Evolutionary conservation across 192 early-diverging fungal species (phyloP).

Genomic region (Coemansia biformis): DNA sequence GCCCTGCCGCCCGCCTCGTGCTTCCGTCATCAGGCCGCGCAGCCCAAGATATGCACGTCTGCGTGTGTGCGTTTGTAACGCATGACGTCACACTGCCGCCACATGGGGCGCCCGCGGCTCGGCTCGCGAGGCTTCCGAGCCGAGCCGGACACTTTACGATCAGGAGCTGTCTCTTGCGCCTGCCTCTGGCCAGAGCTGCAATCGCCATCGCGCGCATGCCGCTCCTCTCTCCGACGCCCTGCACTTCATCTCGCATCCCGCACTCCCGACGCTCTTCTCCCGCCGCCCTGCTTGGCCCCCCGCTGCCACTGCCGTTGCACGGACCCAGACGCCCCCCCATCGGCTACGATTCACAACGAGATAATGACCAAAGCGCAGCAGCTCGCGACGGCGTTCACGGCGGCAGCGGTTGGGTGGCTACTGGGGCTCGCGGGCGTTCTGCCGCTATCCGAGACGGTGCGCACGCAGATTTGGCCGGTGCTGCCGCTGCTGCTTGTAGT

Average conservation of each 20-base stretch:
- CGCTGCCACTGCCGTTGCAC: too few relatives aligned
- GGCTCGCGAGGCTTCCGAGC: too few relatives aligned
- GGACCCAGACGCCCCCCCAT: too few relatives aligned
- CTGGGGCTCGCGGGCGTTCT: conserved; percentile 30
- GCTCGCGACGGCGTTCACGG: conserved; percentile 9
- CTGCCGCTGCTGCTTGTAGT: conserved; percentile 55
- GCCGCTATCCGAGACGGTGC: conserved; percentile 30
- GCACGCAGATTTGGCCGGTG: conserved; percentile 36
- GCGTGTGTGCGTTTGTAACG: conserved; percentile 5
- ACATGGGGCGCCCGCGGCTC: background rate
- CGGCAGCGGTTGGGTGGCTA: conserved; percentile 22
- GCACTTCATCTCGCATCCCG: too few relatives aligned
- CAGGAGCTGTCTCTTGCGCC: too few relatives aligned
- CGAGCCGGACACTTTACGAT: too few relatives aligned
- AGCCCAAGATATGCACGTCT: too few relatives aligned
- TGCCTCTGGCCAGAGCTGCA: background rate
- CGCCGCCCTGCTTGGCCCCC: too few relatives aligned
- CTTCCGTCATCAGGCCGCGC: too few relatives aligned
- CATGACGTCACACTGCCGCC: conserved; percentile 3
- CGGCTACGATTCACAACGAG: background rate
- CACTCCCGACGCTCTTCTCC: too few relatives aligned
- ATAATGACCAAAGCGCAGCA: conserved; percentile 37
- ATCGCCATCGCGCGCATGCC: background rate
- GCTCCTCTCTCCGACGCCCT: too few relatives aligned
- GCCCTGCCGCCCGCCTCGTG: too few relatives aligned